These are phyloP conservation scores for Firmiana major DNA, from an alignment of 345 rosid genomes.

Conservation along the genomic window DNA sequence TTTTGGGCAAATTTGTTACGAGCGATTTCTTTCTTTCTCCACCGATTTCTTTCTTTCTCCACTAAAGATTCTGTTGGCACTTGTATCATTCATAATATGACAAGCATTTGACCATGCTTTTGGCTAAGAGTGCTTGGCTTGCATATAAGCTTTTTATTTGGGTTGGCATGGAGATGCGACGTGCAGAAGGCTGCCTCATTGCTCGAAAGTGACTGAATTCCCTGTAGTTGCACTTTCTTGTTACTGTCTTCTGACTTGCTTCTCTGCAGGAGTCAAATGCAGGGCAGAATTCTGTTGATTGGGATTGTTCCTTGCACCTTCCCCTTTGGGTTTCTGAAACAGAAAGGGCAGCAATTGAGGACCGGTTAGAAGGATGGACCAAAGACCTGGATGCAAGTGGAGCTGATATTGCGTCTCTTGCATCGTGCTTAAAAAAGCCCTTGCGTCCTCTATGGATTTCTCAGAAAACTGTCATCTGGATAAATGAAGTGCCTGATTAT, in stretches of 20 bases:
- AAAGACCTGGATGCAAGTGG: conserved; percentile 68
- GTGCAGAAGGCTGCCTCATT: background rate
- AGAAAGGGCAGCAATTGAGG: conserved; percentile 70
- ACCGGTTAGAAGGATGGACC: conserved; percentile 65
- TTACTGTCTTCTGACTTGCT: conserved; percentile 6
- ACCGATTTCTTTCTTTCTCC: too few relatives aligned
- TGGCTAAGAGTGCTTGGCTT: background rate
- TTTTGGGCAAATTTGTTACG: background rate
- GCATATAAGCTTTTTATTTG: background rate
- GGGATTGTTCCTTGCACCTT: conserved; percentile 92
- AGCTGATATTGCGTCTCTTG: conserved; percentile 70
- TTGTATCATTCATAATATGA: background rate
- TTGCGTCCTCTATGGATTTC: conserved; percentile 86
- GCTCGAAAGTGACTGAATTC: background rate
- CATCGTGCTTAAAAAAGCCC: conserved; percentile 64
- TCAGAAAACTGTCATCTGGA: conserved; percentile 81
- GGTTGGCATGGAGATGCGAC: background rate
- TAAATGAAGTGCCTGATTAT: conserved; percentile 84
- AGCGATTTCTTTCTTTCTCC: background rate
- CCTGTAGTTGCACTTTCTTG: background rate
- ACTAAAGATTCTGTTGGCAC: background rate
- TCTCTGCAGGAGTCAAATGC: conserved; percentile 27
- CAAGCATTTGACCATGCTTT: background rate
- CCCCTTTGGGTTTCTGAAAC: conserved; percentile 86
- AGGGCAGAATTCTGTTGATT: conserved; percentile 28